phyloP scores from a whole-genome alignment of 163 green algal species.

The Volvox carteri region DNA sequence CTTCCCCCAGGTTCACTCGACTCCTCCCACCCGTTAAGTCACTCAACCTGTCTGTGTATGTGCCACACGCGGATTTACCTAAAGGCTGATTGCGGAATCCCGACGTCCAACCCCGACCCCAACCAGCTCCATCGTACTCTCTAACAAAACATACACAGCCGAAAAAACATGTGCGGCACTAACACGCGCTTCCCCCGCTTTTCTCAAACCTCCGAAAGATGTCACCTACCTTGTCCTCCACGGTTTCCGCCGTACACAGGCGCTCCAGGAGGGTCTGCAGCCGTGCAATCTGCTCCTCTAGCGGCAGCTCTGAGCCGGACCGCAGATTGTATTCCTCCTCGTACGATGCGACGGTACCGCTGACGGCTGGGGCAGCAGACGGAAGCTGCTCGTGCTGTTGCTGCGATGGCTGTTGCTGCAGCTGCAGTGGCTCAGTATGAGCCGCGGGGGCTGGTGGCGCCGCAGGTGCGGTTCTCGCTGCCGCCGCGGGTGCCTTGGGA shows the following conservation, averaged over 20 bases:
- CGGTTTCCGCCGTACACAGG: not conserved
- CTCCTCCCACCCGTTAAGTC: too few relatives aligned
- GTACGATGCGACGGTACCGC: constrained; percentile 37
- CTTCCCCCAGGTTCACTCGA: too few relatives aligned
- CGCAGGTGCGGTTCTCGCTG: not conserved
- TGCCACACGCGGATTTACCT: too few relatives aligned
- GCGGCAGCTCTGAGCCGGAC: constrained; percentile 18
- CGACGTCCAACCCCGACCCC: too few relatives aligned
- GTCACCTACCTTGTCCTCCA: constrained; percentile 33
- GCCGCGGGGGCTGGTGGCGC: not conserved
- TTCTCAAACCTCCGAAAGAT: too few relatives aligned
- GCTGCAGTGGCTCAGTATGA: not conserved
- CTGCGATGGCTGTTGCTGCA: not conserved
- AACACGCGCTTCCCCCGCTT: too few relatives aligned
- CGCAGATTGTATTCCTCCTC: constrained; percentile 9
- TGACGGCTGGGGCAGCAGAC: not conserved
- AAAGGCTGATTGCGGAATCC: too few relatives aligned
- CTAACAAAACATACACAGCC: too few relatives aligned
- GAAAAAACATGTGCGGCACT: too few relatives aligned
- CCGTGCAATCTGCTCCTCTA: constrained; percentile 9
- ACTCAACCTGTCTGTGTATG: too few relatives aligned
- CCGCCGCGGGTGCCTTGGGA: not conserved
- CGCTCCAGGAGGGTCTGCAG: constrained; percentile 1
- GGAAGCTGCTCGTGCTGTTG: not conserved
- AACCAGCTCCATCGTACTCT: too few relatives aligned